Percentiles rank a stretch among this genome's conserved stretches.
Conservation (phyloP, 177 flowering plant genomes). For the Vitis hybrid region DNA sequence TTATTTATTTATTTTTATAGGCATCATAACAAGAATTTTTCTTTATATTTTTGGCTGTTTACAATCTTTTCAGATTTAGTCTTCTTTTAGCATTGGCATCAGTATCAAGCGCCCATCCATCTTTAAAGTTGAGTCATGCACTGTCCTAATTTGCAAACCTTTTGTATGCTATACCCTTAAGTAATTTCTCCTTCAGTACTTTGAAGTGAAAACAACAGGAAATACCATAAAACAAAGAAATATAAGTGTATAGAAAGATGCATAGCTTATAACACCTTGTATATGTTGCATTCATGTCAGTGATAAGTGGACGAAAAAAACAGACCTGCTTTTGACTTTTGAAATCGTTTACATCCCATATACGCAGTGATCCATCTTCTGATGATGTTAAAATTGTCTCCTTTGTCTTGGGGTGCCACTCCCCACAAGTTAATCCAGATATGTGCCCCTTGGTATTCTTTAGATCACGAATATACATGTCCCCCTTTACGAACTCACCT, state of each 20-base stretch:
- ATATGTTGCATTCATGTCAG: neutral
- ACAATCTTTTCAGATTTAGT: too few species aligned
- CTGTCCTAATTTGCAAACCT: too few species aligned
- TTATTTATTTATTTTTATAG: too few species aligned
- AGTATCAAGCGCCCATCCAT: too few species aligned
- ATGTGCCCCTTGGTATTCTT: constrained; percentile 98
- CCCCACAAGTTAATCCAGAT: constrained; percentile 93
- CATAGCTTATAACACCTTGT: neutral
- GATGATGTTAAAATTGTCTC: constrained; percentile 95
- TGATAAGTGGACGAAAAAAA: neutral
- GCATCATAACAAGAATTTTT: too few species aligned
- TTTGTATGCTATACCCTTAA: too few species aligned
- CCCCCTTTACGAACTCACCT: constrained; percentile 93
- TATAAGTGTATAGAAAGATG: neutral
- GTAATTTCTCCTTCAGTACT: too few species aligned
- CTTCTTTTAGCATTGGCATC: too few species aligned
- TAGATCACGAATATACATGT: constrained; percentile 96
- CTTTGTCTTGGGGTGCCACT: constrained; percentile 91
- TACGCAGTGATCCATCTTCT: constrained; percentile 93
- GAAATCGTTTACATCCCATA: constrained; percentile 98
- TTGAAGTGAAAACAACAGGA: neutral
- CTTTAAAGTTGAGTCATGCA: too few species aligned
- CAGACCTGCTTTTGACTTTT: constrained; percentile 91
- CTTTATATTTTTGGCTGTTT: too few species aligned
- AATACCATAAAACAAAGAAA: neutral